Evolutionary conservation across 2,329 filamentous ascomycete species (phyloP).

Genomic region (Clarireedia monteithiana): DNA sequence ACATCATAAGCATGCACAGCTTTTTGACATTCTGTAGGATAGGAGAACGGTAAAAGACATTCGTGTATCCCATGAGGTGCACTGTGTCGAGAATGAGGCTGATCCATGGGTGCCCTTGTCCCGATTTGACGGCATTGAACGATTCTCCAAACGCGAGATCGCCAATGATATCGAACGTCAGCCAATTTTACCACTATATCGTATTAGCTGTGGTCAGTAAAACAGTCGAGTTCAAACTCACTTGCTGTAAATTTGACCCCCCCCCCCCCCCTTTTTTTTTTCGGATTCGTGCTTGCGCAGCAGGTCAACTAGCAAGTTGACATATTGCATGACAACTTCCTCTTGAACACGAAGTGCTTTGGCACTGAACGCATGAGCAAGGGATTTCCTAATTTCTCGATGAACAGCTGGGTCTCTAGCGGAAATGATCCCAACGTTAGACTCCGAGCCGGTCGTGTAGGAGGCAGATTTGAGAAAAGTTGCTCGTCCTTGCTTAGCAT

Average conservation of each 20-base stretch:
- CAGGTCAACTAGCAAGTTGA: constrained; percentile 5
- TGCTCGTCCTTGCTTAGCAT: constrained; percentile 1
- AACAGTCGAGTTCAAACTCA: neutral
- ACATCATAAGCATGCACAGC: neutral
- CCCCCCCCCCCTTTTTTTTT: neutral
- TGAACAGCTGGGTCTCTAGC: constrained; percentile 9
- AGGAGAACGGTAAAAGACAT: neutral
- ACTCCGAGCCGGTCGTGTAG: constrained; percentile 1
- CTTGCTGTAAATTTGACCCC: neutral
- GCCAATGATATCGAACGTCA: constrained; percentile 17
- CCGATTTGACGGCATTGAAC: constrained; percentile 9
- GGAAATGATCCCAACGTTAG: constrained; percentile 1
- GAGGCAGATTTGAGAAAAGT: constrained; percentile 2
- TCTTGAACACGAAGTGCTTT: constrained; percentile 27
- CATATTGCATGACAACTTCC: constrained; percentile 17
- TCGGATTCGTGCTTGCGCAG: neutral
- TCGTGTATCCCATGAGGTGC: constrained; percentile 1
- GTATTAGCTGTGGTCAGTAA: neutral
- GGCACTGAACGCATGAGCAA: constrained; percentile 27
- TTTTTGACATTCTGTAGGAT: neutral
- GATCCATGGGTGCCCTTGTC: constrained; percentile 6
- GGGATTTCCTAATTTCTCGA: constrained; percentile 10
- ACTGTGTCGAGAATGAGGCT: neutral
- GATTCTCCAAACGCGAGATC: constrained; percentile 16
- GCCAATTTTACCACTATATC: constrained; percentile 13